phyloP scores from a whole-genome alignment of 106 monocot genomes.

The Xerophyta viscosa region DNA sequence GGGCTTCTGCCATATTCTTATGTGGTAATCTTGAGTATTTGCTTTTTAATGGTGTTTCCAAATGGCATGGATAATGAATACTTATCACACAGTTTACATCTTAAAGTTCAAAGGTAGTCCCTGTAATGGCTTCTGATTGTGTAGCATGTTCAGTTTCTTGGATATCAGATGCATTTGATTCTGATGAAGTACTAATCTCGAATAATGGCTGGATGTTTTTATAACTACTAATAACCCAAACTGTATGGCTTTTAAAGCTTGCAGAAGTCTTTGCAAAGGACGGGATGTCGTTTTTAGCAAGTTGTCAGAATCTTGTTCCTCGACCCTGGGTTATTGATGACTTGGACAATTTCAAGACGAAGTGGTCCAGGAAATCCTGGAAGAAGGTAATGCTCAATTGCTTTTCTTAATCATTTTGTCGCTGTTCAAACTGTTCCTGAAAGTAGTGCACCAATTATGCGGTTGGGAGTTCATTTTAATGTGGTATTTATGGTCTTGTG shows the following conservation, averaged over 20 bases:
- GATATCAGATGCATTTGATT: not conserved
- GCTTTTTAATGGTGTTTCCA: too few relatives aligned
- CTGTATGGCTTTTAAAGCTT: slow-evolving; percentile 42
- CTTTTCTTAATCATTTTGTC: not conserved
- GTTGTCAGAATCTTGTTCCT: slow-evolving; percentile 88
- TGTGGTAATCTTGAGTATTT: too few relatives aligned
- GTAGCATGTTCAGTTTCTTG: not conserved
- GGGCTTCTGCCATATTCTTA: too few relatives aligned
- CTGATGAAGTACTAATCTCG: too few relatives aligned
- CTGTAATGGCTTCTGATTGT: too few relatives aligned
- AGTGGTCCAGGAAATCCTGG: slow-evolving; percentile 79
- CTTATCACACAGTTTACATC: too few relatives aligned
- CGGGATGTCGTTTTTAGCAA: slow-evolving; percentile 93
- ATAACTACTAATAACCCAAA: not conserved
- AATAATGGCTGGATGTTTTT: not conserved
- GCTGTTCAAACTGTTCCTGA: too few relatives aligned
- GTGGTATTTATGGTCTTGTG: too few relatives aligned
- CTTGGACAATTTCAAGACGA: slow-evolving; percentile 69
- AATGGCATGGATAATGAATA: too few relatives aligned
- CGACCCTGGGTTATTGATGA: slow-evolving; percentile 99
- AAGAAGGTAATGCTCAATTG: slow-evolving; percentile 46
- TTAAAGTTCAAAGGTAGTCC: too few relatives aligned
- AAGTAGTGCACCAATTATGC: not conserved
- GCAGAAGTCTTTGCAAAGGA: slow-evolving; percentile 97
- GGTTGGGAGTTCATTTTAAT: too few relatives aligned